Evolutionary conservation across 176 grass and related monocot genomes (phyloP).

Genomic region (Alloteropsis semialata): DNA sequence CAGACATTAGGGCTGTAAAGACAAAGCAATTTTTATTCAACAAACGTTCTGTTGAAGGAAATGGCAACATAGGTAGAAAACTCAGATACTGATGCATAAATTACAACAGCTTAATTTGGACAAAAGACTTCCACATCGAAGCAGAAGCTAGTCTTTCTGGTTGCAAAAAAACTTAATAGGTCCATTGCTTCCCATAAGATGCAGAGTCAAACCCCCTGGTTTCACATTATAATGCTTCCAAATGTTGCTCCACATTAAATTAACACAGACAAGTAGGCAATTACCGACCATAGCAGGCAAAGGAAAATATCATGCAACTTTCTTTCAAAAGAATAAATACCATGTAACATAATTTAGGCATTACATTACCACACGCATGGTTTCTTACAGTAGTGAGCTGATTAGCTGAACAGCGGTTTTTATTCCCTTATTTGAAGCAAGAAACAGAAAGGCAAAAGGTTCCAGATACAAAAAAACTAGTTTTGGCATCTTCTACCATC

Average conservation of each 20-base stretch:
- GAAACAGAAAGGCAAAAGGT: neutral
- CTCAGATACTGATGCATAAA: neutral
- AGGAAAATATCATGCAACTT: neutral
- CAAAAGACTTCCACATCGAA: neutral
- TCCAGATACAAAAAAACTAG: neutral
- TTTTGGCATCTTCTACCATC: neutral
- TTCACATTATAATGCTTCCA: neutral
- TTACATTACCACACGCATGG: neutral
- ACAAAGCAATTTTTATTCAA: slow-evolving; percentile 18
- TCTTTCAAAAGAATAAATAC: too few species aligned
- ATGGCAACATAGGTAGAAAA: neutral
- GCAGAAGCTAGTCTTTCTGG: neutral
- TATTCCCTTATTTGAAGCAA: neutral
- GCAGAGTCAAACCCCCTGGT: neutral
- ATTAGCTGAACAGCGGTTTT: neutral
- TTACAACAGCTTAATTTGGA: neutral
- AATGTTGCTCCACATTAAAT: slow-evolving; percentile 4
- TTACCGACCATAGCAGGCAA: neutral
- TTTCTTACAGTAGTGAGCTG: neutral
- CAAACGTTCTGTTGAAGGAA: neutral
- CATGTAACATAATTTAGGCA: neutral
- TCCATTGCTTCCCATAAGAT: neutral
- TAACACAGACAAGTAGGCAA: neutral
- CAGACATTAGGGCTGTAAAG: slow-evolving; percentile 40
- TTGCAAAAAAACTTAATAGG: neutral